These are phyloP conservation scores for Verbena officinalis DNA, from an alignment of 257 asterid genomes.

Conservation along the genomic window DNA sequence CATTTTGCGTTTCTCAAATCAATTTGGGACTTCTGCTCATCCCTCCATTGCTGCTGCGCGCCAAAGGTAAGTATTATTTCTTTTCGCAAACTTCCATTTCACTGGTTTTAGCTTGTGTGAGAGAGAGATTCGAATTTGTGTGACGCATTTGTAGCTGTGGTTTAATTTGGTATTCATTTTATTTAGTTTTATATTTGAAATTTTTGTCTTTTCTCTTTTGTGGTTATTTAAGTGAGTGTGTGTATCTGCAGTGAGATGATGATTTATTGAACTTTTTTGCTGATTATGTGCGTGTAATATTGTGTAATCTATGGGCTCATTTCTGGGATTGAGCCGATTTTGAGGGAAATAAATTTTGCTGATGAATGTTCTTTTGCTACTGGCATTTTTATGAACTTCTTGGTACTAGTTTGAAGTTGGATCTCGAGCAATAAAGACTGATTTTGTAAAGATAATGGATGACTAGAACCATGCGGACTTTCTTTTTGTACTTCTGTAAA, in stretches of 20 bases:
- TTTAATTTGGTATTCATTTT: not conserved
- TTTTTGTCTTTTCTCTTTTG: not conserved
- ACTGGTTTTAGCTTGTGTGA: not conserved
- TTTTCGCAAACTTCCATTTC: no score
- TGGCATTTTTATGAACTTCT: not conserved
- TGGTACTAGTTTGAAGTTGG: constrained; percentile 15
- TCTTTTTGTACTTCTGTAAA: not conserved
- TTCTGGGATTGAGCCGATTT: constrained; percentile 12
- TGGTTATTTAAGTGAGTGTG: not conserved
- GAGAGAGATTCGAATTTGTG: constrained; percentile 2
- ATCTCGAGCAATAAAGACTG: constrained; percentile 14
- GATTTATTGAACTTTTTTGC: not conserved
- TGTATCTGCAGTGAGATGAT: not conserved
- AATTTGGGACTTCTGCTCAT: no score
- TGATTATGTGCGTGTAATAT: not conserved
- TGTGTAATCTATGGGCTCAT: not conserved
- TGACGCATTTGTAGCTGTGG: not conserved
- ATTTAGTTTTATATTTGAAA: not conserved
- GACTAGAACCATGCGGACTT: not conserved
- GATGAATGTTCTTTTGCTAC: constrained; percentile 21
- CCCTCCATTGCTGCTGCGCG: constrained; percentile 16
- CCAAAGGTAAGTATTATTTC: constrained; percentile 22
- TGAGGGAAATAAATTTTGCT: constrained; percentile 8
- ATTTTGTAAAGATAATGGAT: not conserved
- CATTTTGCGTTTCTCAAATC: constrained; percentile 16